These are phyloP conservation scores for Plasmodium gonderi DNA, from an alignment of 169 alveolate genomes.

Conservation along the genomic window DNA sequence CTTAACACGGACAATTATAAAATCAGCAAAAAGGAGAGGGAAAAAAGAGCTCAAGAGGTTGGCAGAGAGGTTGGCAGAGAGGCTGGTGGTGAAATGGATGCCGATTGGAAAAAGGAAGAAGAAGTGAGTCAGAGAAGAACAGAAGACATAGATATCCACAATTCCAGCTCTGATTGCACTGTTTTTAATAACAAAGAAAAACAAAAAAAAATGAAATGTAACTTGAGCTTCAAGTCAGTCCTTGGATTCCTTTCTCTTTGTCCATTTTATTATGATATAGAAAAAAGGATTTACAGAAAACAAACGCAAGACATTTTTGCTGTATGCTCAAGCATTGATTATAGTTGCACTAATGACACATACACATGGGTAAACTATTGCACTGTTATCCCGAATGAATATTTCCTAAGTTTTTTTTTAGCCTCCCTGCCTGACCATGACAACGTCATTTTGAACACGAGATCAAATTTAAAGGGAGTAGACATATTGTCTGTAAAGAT, in stretches of 20 bases:
- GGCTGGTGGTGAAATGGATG: background rate
- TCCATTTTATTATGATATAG: constrained; percentile 20
- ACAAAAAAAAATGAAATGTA: constrained; percentile 38
- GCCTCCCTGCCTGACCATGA: constrained; percentile 37
- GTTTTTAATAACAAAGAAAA: background rate
- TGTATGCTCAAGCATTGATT: constrained; percentile 56
- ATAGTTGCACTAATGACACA: constrained; percentile 24
- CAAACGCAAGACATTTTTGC: constrained; percentile 29
- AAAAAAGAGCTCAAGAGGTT: background rate
- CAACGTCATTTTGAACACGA: constrained; percentile 31
- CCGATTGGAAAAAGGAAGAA: background rate
- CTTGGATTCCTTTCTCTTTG: constrained; percentile 47
- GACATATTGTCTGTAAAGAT: constrained; percentile 29
- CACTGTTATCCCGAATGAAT: constrained; percentile 25
- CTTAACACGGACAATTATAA: constrained; percentile 37
- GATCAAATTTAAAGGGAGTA: constrained; percentile 7
- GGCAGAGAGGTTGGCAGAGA: background rate
- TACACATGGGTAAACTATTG: constrained; percentile 53
- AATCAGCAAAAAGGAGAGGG: constrained; percentile 1
- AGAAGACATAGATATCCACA: background rate
- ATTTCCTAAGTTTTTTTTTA: constrained; percentile 15
- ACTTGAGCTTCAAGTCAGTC: constrained; percentile 29
- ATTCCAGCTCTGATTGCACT: background rate
- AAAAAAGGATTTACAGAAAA: constrained; percentile 9
- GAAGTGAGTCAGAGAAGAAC: background rate